Conservation (phyloP, 495 filamentous ascomycete genomes). For the Neurospora sp. region DNA sequence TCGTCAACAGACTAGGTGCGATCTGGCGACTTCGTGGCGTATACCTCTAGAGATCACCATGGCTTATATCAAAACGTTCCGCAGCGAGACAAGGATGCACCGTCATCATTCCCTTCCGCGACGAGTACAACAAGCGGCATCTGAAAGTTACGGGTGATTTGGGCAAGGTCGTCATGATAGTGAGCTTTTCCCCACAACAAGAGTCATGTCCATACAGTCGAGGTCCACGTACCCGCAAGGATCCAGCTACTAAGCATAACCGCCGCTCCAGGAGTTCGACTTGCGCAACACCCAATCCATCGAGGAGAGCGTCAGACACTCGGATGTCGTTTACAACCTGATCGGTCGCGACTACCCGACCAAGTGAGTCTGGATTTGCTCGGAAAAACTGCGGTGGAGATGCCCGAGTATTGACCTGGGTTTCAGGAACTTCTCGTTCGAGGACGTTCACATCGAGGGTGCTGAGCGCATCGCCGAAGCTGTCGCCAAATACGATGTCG, state of each 20-base stretch:
- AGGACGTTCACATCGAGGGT: conserved; percentile 90
- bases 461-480: conserved; percentile 92
- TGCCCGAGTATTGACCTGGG: background rate
- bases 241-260: conserved; percentile 10
- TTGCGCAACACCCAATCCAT: conserved; percentile 91
- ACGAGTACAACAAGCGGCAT: conserved; percentile 96
- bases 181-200: conserved; percentile 22
- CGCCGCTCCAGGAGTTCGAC: conserved; percentile 67
- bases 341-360: conserved; percentile 90
- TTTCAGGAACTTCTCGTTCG: conserved; percentile 78
- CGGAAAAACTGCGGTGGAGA: background rate
- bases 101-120: conserved; percentile 85
- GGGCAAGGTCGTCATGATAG: conserved; percentile 76
- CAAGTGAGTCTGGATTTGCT: conserved; percentile 51
- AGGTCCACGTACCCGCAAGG: background rate
- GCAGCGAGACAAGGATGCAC: conserved; percentile 84
- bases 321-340: conserved; percentile 94
- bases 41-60: conserved; percentile 5
- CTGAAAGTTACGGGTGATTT: conserved; percentile 92
- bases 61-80: conserved; percentile 26
- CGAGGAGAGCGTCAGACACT: conserved; percentile 92
- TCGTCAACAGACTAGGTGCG: conserved; percentile 88
- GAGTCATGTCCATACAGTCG: background rate
- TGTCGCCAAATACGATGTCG: conserved; percentile 95
- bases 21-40: conserved; percentile 1